phyloP scores from a whole-genome alignment of 306 rosid genomes.

The Quercus glauca region DNA sequence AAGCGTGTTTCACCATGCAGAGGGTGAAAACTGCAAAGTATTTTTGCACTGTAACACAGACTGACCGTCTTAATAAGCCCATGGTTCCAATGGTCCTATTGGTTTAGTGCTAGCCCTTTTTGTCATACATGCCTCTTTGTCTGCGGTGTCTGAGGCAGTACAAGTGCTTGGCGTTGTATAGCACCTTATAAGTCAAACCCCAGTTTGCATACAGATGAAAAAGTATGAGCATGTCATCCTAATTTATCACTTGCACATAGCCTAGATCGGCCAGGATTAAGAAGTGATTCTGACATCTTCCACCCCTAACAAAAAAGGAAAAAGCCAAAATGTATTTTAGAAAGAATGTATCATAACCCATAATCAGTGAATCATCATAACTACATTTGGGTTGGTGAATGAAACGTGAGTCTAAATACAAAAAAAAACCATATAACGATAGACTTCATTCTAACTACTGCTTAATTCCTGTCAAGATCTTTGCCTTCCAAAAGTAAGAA shows the following conservation, averaged over 20 bases:
- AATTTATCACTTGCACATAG: conserved; percentile 35
- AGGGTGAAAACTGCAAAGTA: background rate
- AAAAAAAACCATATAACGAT: background rate
- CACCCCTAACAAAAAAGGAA: conserved; percentile 61
- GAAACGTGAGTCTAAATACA: background rate
- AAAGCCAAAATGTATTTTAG: background rate
- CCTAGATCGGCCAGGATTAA: conserved; percentile 96
- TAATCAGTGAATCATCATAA: background rate
- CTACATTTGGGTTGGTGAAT: background rate
- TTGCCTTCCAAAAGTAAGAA: background rate
- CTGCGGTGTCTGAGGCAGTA: background rate
- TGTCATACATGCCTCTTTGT: background rate
- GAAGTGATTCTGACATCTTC: conserved; percentile 88
- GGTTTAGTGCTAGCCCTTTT: conserved; percentile 1
- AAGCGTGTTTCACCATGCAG: conserved; percentile 12
- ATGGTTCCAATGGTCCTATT: conserved; percentile 25
- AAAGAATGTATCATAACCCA: background rate
- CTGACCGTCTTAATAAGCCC: conserved; percentile 12
- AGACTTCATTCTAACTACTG: background rate
- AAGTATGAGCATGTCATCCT: conserved; percentile 24
- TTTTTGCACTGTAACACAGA: background rate
- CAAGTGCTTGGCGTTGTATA: background rate
- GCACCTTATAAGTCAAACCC: conserved; percentile 13
- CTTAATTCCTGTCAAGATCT: background rate
- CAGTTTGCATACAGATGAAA: conserved; percentile 23